phyloP scores from a whole-genome alignment of 768 basidiomycete species.

The Mycena floridula region DNA sequence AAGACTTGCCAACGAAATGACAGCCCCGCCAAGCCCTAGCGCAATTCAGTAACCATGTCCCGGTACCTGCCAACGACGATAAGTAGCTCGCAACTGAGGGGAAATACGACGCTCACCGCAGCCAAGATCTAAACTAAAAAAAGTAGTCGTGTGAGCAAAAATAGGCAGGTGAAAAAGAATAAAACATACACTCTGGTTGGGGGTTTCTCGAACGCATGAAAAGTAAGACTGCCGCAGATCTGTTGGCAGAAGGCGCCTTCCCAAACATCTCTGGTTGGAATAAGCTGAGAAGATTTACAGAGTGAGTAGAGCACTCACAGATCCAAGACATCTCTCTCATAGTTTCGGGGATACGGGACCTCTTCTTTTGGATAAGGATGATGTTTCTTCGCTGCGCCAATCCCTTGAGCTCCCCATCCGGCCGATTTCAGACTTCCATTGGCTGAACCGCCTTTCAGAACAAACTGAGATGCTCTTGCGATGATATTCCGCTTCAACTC shows the following conservation, averaged over 20 bases:
- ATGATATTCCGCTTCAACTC: slow-evolving; percentile 47
- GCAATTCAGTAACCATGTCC: slow-evolving; percentile 65
- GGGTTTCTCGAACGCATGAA: slow-evolving; percentile 55
- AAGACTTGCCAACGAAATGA: slow-evolving; percentile 54
- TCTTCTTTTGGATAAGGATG: slow-evolving; percentile 44
- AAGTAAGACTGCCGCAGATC: slow-evolving; percentile 52
- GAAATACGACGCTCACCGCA: slow-evolving; percentile 50
- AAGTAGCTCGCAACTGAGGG: not conserved
- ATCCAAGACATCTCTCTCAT: slow-evolving; percentile 57
- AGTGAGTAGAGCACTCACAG: slow-evolving; percentile 40
- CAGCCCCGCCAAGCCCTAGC: slow-evolving; percentile 59
- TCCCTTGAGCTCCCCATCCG: slow-evolving; percentile 12
- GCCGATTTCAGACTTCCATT: slow-evolving; percentile 21
- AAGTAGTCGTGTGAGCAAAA: slow-evolving; percentile 4
- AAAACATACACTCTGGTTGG: slow-evolving; percentile 55
- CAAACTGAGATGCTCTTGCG: slow-evolving; percentile 52
- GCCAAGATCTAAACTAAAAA: slow-evolving; percentile 58
- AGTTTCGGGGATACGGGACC: slow-evolving; percentile 67
- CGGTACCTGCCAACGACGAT: slow-evolving; percentile 42
- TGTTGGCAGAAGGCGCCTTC: slow-evolving; percentile 51
- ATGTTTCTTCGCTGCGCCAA: slow-evolving; percentile 40
- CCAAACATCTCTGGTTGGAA: slow-evolving; percentile 54
- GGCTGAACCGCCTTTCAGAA: slow-evolving; percentile 33
- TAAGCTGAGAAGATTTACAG: slow-evolving; percentile 3
- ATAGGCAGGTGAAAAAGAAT: slow-evolving; percentile 2